A percentile compares a stretch with the other conserved stretches of the same genome.
Evolutionary conservation across 1,284 basidiomycete genomes (phyloP).

Genomic region (Ceratobasidium sp.): DNA sequence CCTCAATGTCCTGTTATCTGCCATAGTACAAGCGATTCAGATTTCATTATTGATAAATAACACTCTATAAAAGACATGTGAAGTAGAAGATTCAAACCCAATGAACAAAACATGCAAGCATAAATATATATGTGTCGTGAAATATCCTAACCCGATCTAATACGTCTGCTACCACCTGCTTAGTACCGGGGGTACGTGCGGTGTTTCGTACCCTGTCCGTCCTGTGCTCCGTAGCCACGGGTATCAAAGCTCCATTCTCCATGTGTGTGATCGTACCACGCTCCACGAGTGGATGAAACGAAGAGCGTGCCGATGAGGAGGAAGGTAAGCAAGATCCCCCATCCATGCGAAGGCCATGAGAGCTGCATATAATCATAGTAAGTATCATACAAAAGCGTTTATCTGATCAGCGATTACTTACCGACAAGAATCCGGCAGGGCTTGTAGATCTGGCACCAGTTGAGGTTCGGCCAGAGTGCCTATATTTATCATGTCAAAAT

Average conservation of each 20-base stretch:
- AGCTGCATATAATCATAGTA: background rate
- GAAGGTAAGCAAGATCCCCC: constrained; percentile 29
- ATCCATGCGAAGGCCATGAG: constrained; percentile 32
- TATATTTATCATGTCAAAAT: background rate
- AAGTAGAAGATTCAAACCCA: background rate
- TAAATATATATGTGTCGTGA: background rate
- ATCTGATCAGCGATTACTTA: background rate
- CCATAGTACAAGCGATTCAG: background rate
- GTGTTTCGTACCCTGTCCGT: constrained; percentile 33
- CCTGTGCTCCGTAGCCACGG: constrained; percentile 13
- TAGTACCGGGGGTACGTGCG: constrained; percentile 32
- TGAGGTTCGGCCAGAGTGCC: constrained; percentile 28
- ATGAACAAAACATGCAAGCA: background rate
- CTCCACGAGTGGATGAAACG: constrained; percentile 16
- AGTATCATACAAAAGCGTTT: background rate
- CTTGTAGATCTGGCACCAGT: constrained; percentile 38
- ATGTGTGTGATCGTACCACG: constrained; percentile 34
- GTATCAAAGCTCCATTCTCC: constrained; percentile 30
- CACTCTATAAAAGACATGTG: background rate
- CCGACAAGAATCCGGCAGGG: constrained; percentile 30
- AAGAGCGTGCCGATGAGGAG: constrained; percentile 32
- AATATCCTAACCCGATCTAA: background rate
- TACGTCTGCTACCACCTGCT: background rate
- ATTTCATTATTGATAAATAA: background rate
- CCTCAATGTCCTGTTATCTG: no score